Evolutionary conservation across 2,329 filamentous ascomycete genomes (phyloP), one percentile per base, ranked within the genome.

Genomic region (Diatrype stigma): DNA sequence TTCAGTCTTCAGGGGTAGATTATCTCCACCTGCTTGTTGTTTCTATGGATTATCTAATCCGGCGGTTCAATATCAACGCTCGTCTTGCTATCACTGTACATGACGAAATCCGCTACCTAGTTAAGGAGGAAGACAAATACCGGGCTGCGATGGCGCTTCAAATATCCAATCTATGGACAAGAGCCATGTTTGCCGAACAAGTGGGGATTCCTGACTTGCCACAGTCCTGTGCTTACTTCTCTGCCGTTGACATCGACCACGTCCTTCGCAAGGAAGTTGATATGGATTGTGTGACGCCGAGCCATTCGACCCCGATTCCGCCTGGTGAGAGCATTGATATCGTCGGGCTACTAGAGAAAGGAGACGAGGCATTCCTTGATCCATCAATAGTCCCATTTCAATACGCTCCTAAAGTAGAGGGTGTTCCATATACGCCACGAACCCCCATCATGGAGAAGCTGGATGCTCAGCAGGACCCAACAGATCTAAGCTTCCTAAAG

Each of bases 181-280:
- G 94, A 47, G 92, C 92, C 56, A 96, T 99, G 89, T 99, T 99
- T 68, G 84, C 89, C 0, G 91, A 99, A 70, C 94, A 99, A 70
- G 89, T 96, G 63, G 94, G 94, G 53, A 99, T 99, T 62, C 78
- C 96, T 57, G 94, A 99, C 63, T 79, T 99, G 10, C 94, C 95
- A 0, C 94, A 97, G 64, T 85, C 88, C 0, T 96, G 92, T 63
- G 94, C 94, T 8, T 99, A 91, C 70, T 99, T 99, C 71, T 95
- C 89, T 1, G 93, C 94, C 3, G 84, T 99, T 6, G 94, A 99
- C 64, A 89, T 99, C 58, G 94, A 99, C 64, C 86, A 90, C 61
- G 92, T 99, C 3, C 77, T 99, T n/a, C 83, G 94, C 47, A 99
- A 99, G 67, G 94, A 99, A 70, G 95, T 99, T 3, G 88, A 99